A percentile compares a stretch with the other conserved stretches of the same genome.
Evolutionary conservation across 2,329 filamentous ascomycete species (phyloP).

Genomic region (Amesomyces nigricolor): DNA sequence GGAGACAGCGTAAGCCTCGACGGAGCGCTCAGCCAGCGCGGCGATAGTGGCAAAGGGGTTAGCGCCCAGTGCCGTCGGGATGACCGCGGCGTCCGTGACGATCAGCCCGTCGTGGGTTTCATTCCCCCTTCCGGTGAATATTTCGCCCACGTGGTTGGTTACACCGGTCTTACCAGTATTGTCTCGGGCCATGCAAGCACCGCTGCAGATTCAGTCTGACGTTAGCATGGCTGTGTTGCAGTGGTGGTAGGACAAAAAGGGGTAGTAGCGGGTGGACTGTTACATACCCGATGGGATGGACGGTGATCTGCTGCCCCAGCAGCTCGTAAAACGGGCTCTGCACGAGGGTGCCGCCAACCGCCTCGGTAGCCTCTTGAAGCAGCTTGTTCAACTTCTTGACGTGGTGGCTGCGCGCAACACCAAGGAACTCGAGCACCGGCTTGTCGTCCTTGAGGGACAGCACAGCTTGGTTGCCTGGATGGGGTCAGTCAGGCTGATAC

Average conservation of each 20-base stretch:
- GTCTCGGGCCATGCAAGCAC: slow-evolving; percentile 57
- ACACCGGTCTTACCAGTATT: slow-evolving; percentile 52
- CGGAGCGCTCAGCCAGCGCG: slow-evolving; percentile 59
- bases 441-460: slow-evolving; percentile 55
- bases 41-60: slow-evolving; percentile 67
- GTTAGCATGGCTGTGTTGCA: slow-evolving; percentile 18
- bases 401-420: slow-evolving; percentile 51
- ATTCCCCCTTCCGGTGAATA: slow-evolving; percentile 48
- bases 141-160: slow-evolving; percentile 55
- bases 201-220: slow-evolving; percentile 35
- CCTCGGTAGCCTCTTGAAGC: slow-evolving; percentile 49
- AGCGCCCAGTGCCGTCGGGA: slow-evolving; percentile 57
- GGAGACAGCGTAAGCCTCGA: slow-evolving; percentile 44
- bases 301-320: slow-evolving; percentile 54
- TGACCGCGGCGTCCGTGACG: slow-evolving; percentile 55
- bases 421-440: slow-evolving; percentile 54
- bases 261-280: neutral
- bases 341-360: slow-evolving; percentile 55
- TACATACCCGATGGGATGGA: slow-evolving; percentile 58
- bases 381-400: slow-evolving; percentile 48
- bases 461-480: slow-evolving; percentile 51
- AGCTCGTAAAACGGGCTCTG: slow-evolving; percentile 53
- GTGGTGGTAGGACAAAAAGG: slow-evolving; percentile 7
- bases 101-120: slow-evolving; percentile 54
- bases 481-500: slow-evolving; percentile 6